Evolutionary conservation across 2,329 filamentous ascomycete genomes (phyloP).

Genomic region (Teratosphaeria pseudoeucalypti): DNA sequence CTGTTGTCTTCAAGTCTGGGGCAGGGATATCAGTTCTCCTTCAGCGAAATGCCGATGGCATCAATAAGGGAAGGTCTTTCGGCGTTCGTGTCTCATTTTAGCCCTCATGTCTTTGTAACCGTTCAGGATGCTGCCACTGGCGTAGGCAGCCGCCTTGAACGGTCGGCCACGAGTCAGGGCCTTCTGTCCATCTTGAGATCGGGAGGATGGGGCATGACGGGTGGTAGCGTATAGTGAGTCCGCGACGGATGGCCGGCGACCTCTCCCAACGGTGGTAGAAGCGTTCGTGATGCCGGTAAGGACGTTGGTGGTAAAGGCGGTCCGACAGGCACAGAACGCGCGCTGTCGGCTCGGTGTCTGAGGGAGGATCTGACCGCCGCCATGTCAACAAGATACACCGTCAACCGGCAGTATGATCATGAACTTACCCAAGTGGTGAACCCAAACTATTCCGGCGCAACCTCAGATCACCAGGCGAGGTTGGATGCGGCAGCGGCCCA

Average conservation of each 20-base stretch:
- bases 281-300: constrained; percentile 6
- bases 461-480: constrained; percentile 19
- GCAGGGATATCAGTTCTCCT: neutral
- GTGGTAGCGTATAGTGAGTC: constrained; percentile 19
- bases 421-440: constrained; percentile 8
- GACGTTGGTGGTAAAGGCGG: constrained; percentile 6
- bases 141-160: neutral
- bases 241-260: constrained; percentile 13
- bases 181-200: constrained; percentile 6
- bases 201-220: constrained; percentile 18
- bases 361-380: constrained; percentile 3
- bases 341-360: constrained; percentile 23
- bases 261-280: constrained; percentile 20
- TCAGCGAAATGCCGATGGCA: neutral
- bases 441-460: constrained; percentile 17
- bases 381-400: neutral
- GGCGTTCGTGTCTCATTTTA: neutral
- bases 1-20: neutral
- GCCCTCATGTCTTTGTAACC: neutral
- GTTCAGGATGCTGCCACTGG: neutral
- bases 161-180: neutral
- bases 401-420: neutral
- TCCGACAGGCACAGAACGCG: constrained; percentile 14
- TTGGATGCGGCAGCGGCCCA: constrained; percentile 15
- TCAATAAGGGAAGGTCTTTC: neutral